Base-by-base conservation (phyloP, 768 basidiomycete species). In the Artomyces pyxidatus region DNA sequence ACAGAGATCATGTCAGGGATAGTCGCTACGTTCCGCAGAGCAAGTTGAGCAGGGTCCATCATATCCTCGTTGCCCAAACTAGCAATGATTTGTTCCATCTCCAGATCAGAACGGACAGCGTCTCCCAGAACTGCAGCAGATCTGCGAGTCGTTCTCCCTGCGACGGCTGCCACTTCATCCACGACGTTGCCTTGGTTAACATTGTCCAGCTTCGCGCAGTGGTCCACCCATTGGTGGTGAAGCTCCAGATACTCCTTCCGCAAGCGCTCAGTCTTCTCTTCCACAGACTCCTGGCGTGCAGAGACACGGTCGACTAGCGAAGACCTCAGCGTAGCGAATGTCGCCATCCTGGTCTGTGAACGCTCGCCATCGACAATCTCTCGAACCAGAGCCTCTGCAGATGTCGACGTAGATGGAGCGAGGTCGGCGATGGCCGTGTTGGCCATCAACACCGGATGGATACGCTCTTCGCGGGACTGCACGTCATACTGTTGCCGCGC, bases 71-170 rank as follows among this genome's bases (percentile, higher is more conserved):
- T 87, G 22, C 90, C 92, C 35, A 96, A 71, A 59, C 85, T 89
- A n/a, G 90, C 90, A 49, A 98, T 87, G 61, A 98, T 92, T 67
- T 93, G 91, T 60, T 96, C 89, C 81, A 96, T 93, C 71, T 97
- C 95, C 49, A 95, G 75, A 65, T 97, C 94, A 16, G 93, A 92
- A 4, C 91, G 84, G 14, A 93, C 93, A 12, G 89, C 83, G 64
- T 96, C 94, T 23, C 89, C 89, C 53, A 88, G 68, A 37, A 68
- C 69, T 0, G 85, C 83, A 41, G 82, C 74, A 9, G 84, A 78
- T 22, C 89, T 80, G 25, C 88, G 77, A 8, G 88, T 89, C 37
- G 85, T 83, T 44, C 88, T 67, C 14, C 73, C 74, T 3, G 53
- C 42, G 22, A 52, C 22, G 19, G 72, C 57, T 29, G 70, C 65